Base-by-base conservation (phyloP, 306 rosid species). In the Rosa rugosa region DNA sequence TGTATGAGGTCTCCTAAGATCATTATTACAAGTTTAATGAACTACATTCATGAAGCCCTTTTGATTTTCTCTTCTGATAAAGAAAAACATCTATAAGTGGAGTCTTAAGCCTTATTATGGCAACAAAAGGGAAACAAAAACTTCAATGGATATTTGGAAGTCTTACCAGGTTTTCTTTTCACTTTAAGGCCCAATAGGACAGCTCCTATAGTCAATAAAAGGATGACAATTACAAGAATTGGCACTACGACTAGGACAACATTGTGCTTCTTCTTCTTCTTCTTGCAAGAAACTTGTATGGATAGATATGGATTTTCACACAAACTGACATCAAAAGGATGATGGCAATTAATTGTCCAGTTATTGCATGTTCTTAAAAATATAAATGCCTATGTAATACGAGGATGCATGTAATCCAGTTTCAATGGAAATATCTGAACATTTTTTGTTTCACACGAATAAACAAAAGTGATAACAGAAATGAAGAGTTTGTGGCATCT, bases 181-280 rank as follows among this genome's bases (percentile, higher is more conserved):
- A 27, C 75, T 78, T 77, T 76, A 53, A 65, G 44, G 12, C 71
- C 8, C 31, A 20, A 47, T 23, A 59, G 13, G 16, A 59, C 46
- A 66, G 20, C 2, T 7, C 82, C 69, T 0, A n/a, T 77, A 38
- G 47, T 6, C 23, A 71, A 36, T 83, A 34, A 77, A n/a, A 31
- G 79, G 81, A 79, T 9, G 41, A 8, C 76, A 78, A 85, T 69
- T 71, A 89, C 92, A n/a, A 76, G 81, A 1, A 89, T 69, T 36
- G 93, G 81, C 44, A 76, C 82, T 47, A 53, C 87, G 17, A 89
- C 16, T 13, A 89, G 86, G 79, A 83, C 72, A 20, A 86, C 71
- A n/a, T 41, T 75, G 17, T 46, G 65, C 50, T 65, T 54, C 54
- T 51, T 79, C 50, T 65, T 54, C 56, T 63, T 75, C 71, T 82